A percentile compares a stretch with the other conserved stretches of the same genome.
These are phyloP conservation scores for Neocucurbitaria cava DNA, from an alignment of 2,329 filamentous ascomycete genomes.

Conservation along the genomic window DNA sequence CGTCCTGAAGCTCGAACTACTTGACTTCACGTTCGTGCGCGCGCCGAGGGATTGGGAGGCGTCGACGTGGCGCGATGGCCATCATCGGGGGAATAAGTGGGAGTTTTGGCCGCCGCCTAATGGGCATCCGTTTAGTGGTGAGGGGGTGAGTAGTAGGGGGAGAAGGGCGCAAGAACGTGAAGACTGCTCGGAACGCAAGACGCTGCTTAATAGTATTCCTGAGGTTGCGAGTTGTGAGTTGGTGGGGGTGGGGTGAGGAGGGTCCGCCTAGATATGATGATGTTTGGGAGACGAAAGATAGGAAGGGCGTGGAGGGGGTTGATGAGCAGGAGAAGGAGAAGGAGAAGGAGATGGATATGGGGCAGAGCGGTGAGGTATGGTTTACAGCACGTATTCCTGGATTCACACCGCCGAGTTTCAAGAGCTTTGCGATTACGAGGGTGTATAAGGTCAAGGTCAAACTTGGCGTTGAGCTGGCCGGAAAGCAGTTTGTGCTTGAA, in stretches of 20 bases:
- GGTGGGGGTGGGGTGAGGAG: too few species aligned
- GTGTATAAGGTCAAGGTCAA: constrained; percentile 29
- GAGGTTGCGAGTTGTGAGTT: constrained; percentile 14
- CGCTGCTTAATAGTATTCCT: constrained; percentile 26
- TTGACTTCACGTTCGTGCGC: constrained; percentile 28
- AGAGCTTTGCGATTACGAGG: constrained; percentile 30
- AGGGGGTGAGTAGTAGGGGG: too few species aligned
- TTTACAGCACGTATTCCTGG: constrained; percentile 30
- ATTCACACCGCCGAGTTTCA: constrained; percentile 28
- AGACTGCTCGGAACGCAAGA: constrained; percentile 16
- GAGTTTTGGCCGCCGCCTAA: constrained; percentile 7
- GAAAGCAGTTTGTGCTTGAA: constrained; percentile 28
- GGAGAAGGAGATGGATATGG: constrained; percentile 19
- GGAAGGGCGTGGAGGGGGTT: not conserved
- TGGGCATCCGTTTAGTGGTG: not conserved
- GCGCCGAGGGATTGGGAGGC: constrained; percentile 26
- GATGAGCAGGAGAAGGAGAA: too few species aligned
- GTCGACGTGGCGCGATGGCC: constrained; percentile 1
- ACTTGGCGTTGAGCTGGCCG: constrained; percentile 20
- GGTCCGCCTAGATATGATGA: constrained; percentile 4
- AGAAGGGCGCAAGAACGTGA: constrained; percentile 8
- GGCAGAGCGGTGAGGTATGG: constrained; percentile 20
- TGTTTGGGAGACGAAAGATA: too few species aligned
- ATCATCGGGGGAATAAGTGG: constrained; percentile 1
- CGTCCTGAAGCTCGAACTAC: constrained; percentile 24